These are phyloP conservation scores for Solanum habrochaites DNA, from an alignment of 257 asterid species.

Conservation along the genomic window DNA sequence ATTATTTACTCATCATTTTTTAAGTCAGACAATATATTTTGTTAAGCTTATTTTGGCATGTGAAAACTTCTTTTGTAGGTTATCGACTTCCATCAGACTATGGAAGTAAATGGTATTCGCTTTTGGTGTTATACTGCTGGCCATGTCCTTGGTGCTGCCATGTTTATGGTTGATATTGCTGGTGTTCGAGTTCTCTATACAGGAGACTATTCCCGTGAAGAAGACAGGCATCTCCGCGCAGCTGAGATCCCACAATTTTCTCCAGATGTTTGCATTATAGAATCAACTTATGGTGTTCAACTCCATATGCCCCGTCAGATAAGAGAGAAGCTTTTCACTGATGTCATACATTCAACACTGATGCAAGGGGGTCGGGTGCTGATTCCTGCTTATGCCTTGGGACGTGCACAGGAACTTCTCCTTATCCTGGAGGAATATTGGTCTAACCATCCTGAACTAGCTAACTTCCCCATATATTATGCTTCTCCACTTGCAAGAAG, in stretches of 20 bases:
- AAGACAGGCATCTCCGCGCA: conserved; percentile 95
- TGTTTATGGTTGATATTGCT: conserved; percentile 99
- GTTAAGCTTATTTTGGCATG: neutral
- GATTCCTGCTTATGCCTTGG: conserved; percentile 92
- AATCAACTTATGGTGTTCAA: conserved; percentile 96
- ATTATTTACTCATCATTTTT: neutral
- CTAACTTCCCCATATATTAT: conserved; percentile 74
- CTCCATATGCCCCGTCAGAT: conserved; percentile 74
- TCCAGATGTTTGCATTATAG: conserved; percentile 92
- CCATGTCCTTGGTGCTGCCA: conserved; percentile 99
- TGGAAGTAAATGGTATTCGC: conserved; percentile 89
- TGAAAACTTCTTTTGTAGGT: conserved; percentile 39
- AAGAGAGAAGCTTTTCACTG: conserved; percentile 88
- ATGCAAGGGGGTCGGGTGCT: conserved; percentile 92
- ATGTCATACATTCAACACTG: conserved; percentile 65
- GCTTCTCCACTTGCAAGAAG: conserved; percentile 97
- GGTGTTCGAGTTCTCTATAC: conserved; percentile 95
- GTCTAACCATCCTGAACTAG: conserved; percentile 86
- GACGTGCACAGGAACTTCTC: conserved; percentile 96
- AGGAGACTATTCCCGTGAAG: conserved; percentile 96
- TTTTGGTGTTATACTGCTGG: conserved; percentile 99
- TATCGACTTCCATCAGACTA: conserved; percentile 94
- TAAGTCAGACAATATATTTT: neutral
- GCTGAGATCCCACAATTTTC: conserved; percentile 93
- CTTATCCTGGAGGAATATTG: conserved; percentile 90